phyloP scores from a whole-genome alignment of 2,329 filamentous ascomycete genomes.

The Ophiostoma sp. region DNA sequence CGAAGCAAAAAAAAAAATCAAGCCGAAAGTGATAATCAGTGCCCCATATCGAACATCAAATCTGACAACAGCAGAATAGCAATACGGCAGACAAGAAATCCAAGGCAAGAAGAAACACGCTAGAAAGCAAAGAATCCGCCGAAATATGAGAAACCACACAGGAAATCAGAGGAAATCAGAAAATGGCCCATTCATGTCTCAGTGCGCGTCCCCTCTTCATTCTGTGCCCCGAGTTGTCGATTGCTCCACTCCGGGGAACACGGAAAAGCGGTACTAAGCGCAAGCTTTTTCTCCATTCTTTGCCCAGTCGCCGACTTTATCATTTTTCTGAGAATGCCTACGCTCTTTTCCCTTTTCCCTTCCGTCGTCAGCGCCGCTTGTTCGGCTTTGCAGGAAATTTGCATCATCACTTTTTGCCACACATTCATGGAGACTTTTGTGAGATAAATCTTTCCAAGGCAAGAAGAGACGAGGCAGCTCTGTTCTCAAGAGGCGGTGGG shows the following conservation, averaged over 20 bases:
- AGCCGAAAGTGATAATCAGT: not conserved
- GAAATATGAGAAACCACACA: not conserved
- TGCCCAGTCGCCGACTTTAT: not conserved
- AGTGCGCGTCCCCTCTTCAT: not conserved
- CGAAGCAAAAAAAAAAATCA: not conserved
- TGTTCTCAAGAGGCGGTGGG: not conserved
- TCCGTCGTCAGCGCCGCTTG: not conserved
- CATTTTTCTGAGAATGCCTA: no score
- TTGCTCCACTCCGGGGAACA: constrained; percentile 12
- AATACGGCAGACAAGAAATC: not conserved
- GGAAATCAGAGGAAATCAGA: not conserved
- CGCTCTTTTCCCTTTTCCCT: not conserved
- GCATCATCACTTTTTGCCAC: not conserved
- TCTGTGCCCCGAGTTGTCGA: not conserved
- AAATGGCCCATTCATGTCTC: not conserved
- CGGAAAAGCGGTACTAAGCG: not conserved
- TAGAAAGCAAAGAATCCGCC: not conserved
- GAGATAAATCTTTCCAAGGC: not conserved
- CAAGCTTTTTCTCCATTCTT: not conserved
- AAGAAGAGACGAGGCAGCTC: not conserved
- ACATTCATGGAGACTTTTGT: not conserved
- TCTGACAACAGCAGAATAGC: not conserved
- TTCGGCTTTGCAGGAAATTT: not conserved
- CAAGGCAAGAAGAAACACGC: not conserved
- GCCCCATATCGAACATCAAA: not conserved